Evolutionary conservation across 1,284 basidiomycete species (phyloP), one percentile per base, ranked within the genome.

Genomic region (Fomes fomentarius): DNA sequence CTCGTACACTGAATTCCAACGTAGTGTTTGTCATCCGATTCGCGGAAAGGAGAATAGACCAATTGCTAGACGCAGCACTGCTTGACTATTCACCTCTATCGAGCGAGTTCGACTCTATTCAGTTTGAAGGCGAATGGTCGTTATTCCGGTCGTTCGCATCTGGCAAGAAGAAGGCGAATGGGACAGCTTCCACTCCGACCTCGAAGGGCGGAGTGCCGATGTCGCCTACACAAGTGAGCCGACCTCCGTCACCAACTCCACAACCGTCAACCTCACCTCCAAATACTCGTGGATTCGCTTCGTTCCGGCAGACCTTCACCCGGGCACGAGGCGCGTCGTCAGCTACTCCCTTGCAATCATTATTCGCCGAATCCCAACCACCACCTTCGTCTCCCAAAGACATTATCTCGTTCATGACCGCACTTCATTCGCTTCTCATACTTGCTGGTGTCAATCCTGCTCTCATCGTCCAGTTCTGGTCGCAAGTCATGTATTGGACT

Each of bases 81-180:
- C 79, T 99, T 53, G 95, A 98, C 54, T 89, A 92, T 66, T 84
- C 91, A 26, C 82, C 94, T 0, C 76, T 90, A 14, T 85, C 91
- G 1, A 87, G 85, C 9, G 87, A 90, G 52, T 87, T 94, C 57
- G 89, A 92, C 43, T 82, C 86, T 34, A 79, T 98, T 21, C 89
- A 94, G 53, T 99, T 98, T 66, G 94, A 98, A 71, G 94, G 93
- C 9, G 96, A 98, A 61, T 98, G 96, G 95, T 89, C 90, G 0
- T 89, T 97, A 63, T 80, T 97, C 46, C 84, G 92, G 31, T 84
- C 87, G 6, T 89, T 96, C 58, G 82, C 81, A 8, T 75, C 79
- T 33, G 81, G 81, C 57, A 94, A 89, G 76, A 90, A 86, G 70
- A 59, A 71, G 54, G 74, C 69, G 22, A 57, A 74, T 49, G 56